Evolutionary conservation across 2,329 filamentous ascomycete genomes (phyloP).

Genomic region (Lizonia empirigonia): DNA sequence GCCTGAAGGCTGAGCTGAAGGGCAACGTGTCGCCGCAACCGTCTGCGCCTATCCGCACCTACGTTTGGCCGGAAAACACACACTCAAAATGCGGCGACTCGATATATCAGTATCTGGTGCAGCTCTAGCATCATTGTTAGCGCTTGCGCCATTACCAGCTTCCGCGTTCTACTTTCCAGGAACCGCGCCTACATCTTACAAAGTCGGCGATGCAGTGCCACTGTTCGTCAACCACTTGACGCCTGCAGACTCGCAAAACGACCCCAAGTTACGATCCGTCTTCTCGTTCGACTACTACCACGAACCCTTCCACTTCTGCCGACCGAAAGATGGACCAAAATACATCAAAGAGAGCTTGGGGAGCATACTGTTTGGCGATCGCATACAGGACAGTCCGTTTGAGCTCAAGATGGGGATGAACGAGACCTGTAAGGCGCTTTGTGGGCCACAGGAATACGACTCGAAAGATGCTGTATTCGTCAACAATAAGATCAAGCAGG

Average conservation of each 20-base stretch:
- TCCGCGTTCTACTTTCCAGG: conserved; percentile 93
- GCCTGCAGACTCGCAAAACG: conserved; percentile 75
- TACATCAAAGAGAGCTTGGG: conserved; percentile 87
- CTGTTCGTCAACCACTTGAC: conserved; percentile 93
- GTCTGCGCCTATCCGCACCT: conserved; percentile 1
- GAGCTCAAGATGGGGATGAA: conserved; percentile 85
- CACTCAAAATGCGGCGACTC: conserved; percentile 38
- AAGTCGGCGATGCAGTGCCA: conserved; percentile 76
- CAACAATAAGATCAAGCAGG: conserved; percentile 79
- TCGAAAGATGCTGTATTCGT: conserved; percentile 75
- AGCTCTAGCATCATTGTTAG: conserved; percentile 46
- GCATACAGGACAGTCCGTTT: conserved; percentile 96
- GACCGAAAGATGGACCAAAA: conserved; percentile 75
- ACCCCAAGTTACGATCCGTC: conserved; percentile 86
- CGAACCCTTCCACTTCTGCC: conserved; percentile 84
- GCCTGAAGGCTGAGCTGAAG: conserved; percentile 11
- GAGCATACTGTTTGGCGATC: conserved; percentile 95
- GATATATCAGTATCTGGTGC: conserved; percentile 32
- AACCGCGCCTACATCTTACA: conserved; percentile 92
- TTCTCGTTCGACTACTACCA: conserved; percentile 98
- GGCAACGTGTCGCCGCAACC: conserved; percentile 11
- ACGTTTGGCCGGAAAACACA: not conserved
- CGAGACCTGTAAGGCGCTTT: conserved; percentile 84
- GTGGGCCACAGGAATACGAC: conserved; percentile 69
- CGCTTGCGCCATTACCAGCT: conserved; percentile 41